phyloP scores from a whole-genome alignment of 2,329 filamentous ascomycete genomes.

The Spiromastix sp. region DNA sequence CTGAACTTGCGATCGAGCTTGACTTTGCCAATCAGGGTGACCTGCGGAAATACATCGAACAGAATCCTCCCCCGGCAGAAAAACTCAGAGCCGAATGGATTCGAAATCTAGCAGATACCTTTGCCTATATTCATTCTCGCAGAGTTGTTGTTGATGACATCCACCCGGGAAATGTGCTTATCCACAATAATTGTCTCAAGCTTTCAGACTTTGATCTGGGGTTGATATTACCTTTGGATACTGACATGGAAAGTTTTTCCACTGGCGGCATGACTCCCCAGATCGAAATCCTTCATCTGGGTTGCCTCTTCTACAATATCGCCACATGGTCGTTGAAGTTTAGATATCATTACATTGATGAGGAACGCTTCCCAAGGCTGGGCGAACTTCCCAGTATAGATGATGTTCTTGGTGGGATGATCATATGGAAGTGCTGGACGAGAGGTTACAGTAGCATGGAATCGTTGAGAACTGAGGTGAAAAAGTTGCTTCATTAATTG shows the following conservation, averaged over 20 bases:
- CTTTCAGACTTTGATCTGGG: neutral
- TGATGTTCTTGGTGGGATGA: slow-evolving; percentile 5
- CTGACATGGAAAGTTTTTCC: slow-evolving; percentile 5
- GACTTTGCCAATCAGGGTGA: slow-evolving; percentile 3
- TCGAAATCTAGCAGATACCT: neutral
- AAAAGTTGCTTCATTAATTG: neutral
- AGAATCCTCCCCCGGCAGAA: neutral
- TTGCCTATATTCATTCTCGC: slow-evolving; percentile 5
- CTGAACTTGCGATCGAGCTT: slow-evolving; percentile 2
- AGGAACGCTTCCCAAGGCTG: slow-evolving; percentile 3
- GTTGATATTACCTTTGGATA: slow-evolving; percentile 3
- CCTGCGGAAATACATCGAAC: slow-evolving; percentile 3
- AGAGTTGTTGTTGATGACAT: slow-evolving; percentile 3
- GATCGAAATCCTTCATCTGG: slow-evolving; percentile 1
- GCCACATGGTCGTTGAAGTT: slow-evolving; percentile 4
- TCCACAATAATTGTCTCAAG: slow-evolving; percentile 2
- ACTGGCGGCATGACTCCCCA: neutral
- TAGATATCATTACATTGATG: slow-evolving; percentile 7
- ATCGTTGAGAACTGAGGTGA: slow-evolving; percentile 7
- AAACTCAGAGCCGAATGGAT: slow-evolving; percentile 1
- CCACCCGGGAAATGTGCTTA: slow-evolving; percentile 1
- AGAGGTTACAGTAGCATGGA: slow-evolving; percentile 8
- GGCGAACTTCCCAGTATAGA: slow-evolving; percentile 7
- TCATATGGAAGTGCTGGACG: slow-evolving; percentile 8
- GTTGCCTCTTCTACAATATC: slow-evolving; percentile 6